phyloP scores from a whole-genome alignment of 495 filamentous ascomycete genomes.

The Collariella sp. region DNA sequence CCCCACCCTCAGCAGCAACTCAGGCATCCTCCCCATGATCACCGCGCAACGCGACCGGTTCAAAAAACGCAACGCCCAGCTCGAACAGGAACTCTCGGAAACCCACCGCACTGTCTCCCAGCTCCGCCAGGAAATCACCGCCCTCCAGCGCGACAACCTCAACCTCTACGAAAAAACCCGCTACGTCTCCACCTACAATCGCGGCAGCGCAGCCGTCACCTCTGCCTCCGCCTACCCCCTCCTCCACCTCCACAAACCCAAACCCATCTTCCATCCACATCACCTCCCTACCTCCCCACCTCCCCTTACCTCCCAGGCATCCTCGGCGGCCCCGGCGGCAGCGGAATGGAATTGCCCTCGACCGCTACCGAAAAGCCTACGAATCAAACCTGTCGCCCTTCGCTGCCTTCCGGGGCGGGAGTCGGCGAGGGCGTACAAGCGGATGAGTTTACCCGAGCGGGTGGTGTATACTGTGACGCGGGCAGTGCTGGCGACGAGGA shows the following conservation, averaged over 20 bases:
- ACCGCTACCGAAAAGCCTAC: constrained; percentile 88
- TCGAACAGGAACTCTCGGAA: constrained; percentile 85
- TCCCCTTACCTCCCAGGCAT: constrained; percentile 12
- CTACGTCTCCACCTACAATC: constrained; percentile 87
- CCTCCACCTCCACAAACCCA: constrained; percentile 57
- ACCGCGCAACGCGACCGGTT: constrained; percentile 96
- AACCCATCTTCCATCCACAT: constrained; percentile 60
- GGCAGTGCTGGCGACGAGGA: constrained; percentile 81
- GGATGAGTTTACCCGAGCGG: constrained; percentile 87
- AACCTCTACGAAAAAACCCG: constrained; percentile 96
- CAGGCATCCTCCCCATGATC: constrained; percentile 94
- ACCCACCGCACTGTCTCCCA: constrained; percentile 72
- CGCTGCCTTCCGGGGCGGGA: constrained; percentile 84
- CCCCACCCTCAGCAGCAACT: constrained; percentile 62
- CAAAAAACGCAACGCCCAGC: constrained; percentile 87
- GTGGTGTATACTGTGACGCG: constrained; percentile 84
- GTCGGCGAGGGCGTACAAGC: constrained; percentile 82
- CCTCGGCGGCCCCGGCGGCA: constrained; percentile 30
- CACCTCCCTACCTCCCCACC: constrained; percentile 8
- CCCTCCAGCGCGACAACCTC: constrained; percentile 92
- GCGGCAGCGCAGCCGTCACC: constrained; percentile 49
- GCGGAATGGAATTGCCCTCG: constrained; percentile 53
- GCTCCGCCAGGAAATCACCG: constrained; percentile 81
- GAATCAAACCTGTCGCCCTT: constrained; percentile 94
- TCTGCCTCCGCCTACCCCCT: constrained; percentile 66